Evolutionary conservation across 495 filamentous ascomycete genomes (phyloP).

Genomic region (Aspergillus hancockii): DNA sequence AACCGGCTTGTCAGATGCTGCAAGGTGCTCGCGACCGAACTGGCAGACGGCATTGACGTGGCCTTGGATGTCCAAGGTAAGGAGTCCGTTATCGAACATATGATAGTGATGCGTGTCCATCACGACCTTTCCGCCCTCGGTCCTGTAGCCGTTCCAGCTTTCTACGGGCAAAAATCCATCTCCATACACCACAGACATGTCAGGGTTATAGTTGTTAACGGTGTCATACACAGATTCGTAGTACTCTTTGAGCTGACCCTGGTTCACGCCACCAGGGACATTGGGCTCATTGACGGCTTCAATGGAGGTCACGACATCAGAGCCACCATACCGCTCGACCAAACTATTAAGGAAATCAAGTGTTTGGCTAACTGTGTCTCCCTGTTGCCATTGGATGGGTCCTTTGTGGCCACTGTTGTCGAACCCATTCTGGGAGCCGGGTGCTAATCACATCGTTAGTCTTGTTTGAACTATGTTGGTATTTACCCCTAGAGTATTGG

Average conservation of each 20-base stretch:
- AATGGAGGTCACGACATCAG: slow-evolving; percentile 68
- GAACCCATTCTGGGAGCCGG: slow-evolving; percentile 81
- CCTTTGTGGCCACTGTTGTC: slow-evolving; percentile 73
- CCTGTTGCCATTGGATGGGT: slow-evolving; percentile 63
- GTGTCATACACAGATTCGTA: slow-evolving; percentile 63
- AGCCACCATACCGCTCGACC: slow-evolving; percentile 59
- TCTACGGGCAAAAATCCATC: slow-evolving; percentile 67
- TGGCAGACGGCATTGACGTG: slow-evolving; percentile 56
- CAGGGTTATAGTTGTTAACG: slow-evolving; percentile 48
- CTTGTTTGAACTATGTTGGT: neutral
- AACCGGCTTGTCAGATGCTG: slow-evolving; percentile 65
- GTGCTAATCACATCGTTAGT: slow-evolving; percentile 47
- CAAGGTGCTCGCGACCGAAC: slow-evolving; percentile 47
- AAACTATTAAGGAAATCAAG: slow-evolving; percentile 59
- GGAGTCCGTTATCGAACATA: slow-evolving; percentile 62
- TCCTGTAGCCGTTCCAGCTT: slow-evolving; percentile 73
- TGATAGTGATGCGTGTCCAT: slow-evolving; percentile 71
- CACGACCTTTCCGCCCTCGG: slow-evolving; percentile 60
- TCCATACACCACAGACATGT: slow-evolving; percentile 62
- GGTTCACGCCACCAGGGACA: slow-evolving; percentile 54
- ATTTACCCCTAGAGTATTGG: neutral
- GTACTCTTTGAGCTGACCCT: slow-evolving; percentile 57
- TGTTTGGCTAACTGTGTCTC: slow-evolving; percentile 57
- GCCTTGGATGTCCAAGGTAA: slow-evolving; percentile 45
- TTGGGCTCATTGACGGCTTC: slow-evolving; percentile 73